These are phyloP conservation scores for Scheffersomyces lignicola DNA, from an alignment of 1,139 yeast species.

Conservation along the genomic window DNA sequence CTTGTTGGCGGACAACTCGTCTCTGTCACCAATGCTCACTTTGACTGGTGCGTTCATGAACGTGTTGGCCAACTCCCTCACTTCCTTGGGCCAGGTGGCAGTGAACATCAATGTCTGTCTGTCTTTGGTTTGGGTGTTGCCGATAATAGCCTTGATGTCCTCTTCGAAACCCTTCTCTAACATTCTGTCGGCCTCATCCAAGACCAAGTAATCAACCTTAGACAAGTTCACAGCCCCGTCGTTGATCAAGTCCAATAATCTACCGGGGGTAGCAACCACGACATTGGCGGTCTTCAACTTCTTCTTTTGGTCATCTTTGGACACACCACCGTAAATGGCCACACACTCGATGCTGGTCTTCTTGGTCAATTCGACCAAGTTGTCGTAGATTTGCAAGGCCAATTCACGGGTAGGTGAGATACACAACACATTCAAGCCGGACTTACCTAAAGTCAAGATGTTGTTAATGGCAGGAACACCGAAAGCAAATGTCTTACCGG, in stretches of 20 bases:
- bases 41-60: conserved; percentile 85
- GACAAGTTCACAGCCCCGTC: conserved; percentile 81
- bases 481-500: conserved; percentile 96
- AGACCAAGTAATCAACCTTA: conserved; percentile 71
- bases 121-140: conserved; percentile 41
- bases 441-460: conserved; percentile 43
- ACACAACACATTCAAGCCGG: conserved; percentile 72
- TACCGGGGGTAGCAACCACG: conserved; percentile 96
- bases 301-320: conserved; percentile 85
- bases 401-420: conserved; percentile 97
- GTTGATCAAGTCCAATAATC: conserved; percentile 84
- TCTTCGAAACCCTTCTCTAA: conserved; percentile 94
- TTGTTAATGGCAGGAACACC: conserved; percentile 96
- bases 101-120: conserved; percentile 90
- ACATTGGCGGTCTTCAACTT: conserved; percentile 62
- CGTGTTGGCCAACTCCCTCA: conserved; percentile 84
- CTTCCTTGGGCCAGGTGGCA: conserved; percentile 91
- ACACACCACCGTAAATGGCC: conserved; percentile 96
- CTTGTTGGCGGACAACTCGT: conserved; percentile 91
- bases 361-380: conserved; percentile 65
- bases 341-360: conserved; percentile 67
- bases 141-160: conserved; percentile 82
- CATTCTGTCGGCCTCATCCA: conserved; percentile 99
- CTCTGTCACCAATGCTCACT: conserved; percentile 90
- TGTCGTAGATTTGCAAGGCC: conserved; percentile 91